phyloP scores from a whole-genome alignment of 331 rosid genomes.

The Quercus lobata region DNA sequence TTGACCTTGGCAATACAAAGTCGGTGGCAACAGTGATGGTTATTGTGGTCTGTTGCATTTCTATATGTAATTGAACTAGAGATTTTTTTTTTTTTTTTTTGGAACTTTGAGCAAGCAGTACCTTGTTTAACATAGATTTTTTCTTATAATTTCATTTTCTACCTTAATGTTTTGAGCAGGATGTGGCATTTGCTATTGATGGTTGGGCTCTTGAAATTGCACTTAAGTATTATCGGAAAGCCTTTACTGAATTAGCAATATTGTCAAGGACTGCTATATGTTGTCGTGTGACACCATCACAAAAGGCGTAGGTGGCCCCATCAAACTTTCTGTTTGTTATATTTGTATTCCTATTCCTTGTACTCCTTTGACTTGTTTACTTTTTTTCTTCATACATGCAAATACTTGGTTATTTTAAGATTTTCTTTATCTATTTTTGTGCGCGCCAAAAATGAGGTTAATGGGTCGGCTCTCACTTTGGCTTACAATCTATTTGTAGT shows the following conservation, averaged over 20 bases:
- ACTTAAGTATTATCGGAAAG: conserved; percentile 67
- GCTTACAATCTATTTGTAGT: no score
- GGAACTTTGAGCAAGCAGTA: not conserved
- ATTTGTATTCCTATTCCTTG: not conserved
- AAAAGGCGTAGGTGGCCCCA: conserved; percentile 78
- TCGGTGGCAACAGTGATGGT: not conserved
- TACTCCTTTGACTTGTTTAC: not conserved
- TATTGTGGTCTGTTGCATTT: not conserved
- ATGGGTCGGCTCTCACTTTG: no score
- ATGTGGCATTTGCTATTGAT: conserved; percentile 87
- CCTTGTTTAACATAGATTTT: not conserved
- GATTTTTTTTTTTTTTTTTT: not conserved
- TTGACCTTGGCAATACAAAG: no score
- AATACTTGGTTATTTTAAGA: conserved; percentile 7
- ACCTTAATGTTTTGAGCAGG: conserved; percentile 33
- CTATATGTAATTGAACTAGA: not conserved
- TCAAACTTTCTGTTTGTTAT: not conserved
- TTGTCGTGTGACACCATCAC: conserved; percentile 94
- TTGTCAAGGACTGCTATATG: conserved; percentile 93
- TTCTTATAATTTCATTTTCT: not conserved
- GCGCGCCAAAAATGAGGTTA: no score
- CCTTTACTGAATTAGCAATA: conserved; percentile 85
- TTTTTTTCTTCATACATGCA: conserved; percentile 8
- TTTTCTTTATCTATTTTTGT: not conserved
- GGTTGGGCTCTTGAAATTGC: conserved; percentile 98